Conservation (phyloP, 139 green algal genomes). For the Mesotaenium endlicherianum region DNA sequence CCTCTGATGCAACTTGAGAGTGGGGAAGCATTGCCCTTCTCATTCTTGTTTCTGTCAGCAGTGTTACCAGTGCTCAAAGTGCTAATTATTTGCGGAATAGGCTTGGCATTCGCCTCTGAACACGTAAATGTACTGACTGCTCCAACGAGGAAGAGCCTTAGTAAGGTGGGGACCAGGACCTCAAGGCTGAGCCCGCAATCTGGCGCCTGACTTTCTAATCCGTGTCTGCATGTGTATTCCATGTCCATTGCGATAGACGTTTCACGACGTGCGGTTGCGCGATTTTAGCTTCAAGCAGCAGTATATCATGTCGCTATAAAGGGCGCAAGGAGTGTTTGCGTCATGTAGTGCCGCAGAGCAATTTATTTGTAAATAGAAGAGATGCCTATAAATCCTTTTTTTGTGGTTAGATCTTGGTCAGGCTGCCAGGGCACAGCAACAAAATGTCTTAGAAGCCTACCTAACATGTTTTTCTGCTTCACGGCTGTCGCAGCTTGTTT, state of each 20-base stretch:
- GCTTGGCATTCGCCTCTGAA: conserved; percentile 10
- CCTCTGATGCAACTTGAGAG: too few relatives aligned
- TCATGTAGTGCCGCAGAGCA: neutral
- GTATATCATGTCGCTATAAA: neutral
- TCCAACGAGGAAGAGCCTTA: conserved; percentile 14
- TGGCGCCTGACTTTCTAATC: neutral
- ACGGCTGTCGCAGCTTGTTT: conserved; percentile 29
- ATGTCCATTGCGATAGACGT: neutral
- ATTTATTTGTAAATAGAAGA: neutral
- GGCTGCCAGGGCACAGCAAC: too few relatives aligned
- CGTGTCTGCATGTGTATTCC: neutral
- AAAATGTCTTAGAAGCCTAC: neutral
- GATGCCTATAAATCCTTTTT: neutral
- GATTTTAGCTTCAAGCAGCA: neutral
- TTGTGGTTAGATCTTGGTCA: neutral
- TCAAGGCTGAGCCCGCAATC: neutral
- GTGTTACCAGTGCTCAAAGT: conserved; percentile 43
- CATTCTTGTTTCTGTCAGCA: conserved; percentile 18
- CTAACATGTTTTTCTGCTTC: too few relatives aligned
- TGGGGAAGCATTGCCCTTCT: too few relatives aligned
- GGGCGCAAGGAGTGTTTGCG: neutral
- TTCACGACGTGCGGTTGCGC: neutral
- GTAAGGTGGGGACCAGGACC: conserved; percentile 15
- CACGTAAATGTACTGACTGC: conserved; percentile 12
- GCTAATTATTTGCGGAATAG: conserved; percentile 21